Evolutionary conservation across 1,284 basidiomycete genomes (phyloP).

Genomic region (Ustilago trichophora): DNA sequence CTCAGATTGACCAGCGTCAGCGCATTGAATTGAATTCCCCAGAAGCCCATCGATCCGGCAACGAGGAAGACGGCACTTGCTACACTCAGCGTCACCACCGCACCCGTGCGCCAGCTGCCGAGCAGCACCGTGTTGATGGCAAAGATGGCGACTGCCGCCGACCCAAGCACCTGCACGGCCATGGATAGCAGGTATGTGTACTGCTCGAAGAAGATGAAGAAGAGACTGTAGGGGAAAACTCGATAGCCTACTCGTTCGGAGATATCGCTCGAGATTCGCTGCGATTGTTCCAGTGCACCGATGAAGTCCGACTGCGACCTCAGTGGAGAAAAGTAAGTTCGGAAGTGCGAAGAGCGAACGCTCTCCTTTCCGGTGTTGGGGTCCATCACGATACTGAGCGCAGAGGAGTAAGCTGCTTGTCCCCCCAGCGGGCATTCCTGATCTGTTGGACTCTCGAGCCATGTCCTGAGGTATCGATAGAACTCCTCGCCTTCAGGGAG

Average conservation of each 20-base stretch:
- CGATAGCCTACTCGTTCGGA: constrained; percentile 72
- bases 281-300: constrained; percentile 84
- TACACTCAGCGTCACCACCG: constrained; percentile 85
- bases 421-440: constrained; percentile 91
- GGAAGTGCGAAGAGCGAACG: constrained; percentile 54
- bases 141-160: constrained; percentile 85
- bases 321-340: constrained; percentile 89
- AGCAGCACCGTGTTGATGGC: constrained; percentile 84
- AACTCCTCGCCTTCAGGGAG: constrained; percentile 88
- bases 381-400: constrained; percentile 70
- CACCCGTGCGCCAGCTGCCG: constrained; percentile 89
- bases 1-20: constrained; percentile 94
- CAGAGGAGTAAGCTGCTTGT: constrained; percentile 81
- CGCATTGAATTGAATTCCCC: constrained; percentile 91
- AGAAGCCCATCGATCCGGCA: constrained; percentile 86
- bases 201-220: constrained; percentile 97
- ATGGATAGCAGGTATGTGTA: constrained; percentile 76
- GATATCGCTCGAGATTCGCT: constrained; percentile 87
- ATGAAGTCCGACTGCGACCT: constrained; percentile 91
- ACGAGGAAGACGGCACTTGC: constrained; percentile 77
- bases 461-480: constrained; percentile 86
- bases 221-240: constrained; percentile 93
- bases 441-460: constrained; percentile 86
- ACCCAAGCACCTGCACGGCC: constrained; percentile 76
- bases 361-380: constrained; percentile 44